A percentile compares a stretch with the other conserved stretches of the same genome.
Evolutionary conservation across 768 basidiomycete species (phyloP).

Genomic region (Boletus patriciae): DNA sequence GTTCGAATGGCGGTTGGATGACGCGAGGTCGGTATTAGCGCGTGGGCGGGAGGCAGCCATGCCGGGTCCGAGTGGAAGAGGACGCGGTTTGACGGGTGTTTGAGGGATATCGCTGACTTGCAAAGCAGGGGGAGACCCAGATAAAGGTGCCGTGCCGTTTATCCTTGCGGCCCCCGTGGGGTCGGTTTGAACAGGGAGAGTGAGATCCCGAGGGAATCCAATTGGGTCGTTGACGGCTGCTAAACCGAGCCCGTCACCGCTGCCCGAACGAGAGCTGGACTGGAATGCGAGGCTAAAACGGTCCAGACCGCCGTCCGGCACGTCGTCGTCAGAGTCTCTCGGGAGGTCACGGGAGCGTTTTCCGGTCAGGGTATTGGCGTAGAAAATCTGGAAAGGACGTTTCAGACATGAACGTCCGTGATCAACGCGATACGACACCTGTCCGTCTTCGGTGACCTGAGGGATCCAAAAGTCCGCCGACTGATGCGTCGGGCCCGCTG

Average conservation of each 20-base stretch:
- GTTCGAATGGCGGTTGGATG: constrained; percentile 6
- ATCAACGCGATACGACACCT: constrained; percentile 49
- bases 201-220: not conserved
- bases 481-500: not conserved
- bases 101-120: not conserved
- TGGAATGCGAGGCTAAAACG: constrained; percentile 48
- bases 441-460: constrained; percentile 73
- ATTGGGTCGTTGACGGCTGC: constrained; percentile 24
- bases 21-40: constrained; percentile 26
- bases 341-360: constrained; percentile 81
- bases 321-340: constrained; percentile 57
- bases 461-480: constrained; percentile 87
- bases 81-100: constrained; percentile 6
- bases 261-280: constrained; percentile 50
- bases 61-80: not conserved
- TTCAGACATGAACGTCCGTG: not conserved
- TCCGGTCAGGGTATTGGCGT: constrained; percentile 85
- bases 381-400: constrained; percentile 68
- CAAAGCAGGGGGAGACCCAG: not conserved
- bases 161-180: not conserved
- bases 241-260: constrained; percentile 49
- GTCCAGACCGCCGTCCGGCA: constrained; percentile 56
- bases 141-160: not conserved
- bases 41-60: constrained; percentile 17
- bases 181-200: not conserved